Base-by-base conservation (phyloP, 257 asterid genomes). In the Plantago ovata region DNA sequence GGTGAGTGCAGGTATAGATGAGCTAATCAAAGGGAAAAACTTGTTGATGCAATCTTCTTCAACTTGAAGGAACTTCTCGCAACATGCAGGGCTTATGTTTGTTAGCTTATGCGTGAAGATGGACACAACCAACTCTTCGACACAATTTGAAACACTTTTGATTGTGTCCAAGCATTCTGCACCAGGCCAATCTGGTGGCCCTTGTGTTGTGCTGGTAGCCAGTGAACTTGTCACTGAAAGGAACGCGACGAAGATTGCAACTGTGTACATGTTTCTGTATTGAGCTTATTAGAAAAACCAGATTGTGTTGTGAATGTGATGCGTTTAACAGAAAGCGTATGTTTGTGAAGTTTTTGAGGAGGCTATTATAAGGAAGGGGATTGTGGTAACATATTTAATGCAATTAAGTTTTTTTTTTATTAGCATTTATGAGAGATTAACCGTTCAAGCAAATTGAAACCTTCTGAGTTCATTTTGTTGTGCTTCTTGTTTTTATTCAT, bases 1-100 rank as follows among this genome's bases (percentile, higher is more conserved):
- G 24, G 24, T 49, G 16, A 49, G 38, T 21, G 32, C 5, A 24
- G 55, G 55, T 21, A 49, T 15, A 49, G 24, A 49, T 33, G 16
- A 19, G 55, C 55, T 49, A 21, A 49, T 10, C 14, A 49, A 15
- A 49, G 55, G 55, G 38, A 49, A 49, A 33, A 49, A 49, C 16
- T n/a, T n/a, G 15, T 22, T 20, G 55, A 49, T 19, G 38, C 55
- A 49, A 33, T 49, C 24, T 33, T 49, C 33, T 9, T 21, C 36
- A 9, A 49, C 55, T 49, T 49, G 16, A 28, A 49, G 38, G 13
- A 49, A 49, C 16, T 33, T 33, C 55, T 28, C 38, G 20, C 55
- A 49, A 10, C 55, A 49, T 15, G 32, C 6, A 7, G 38, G 55
- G 14, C 15, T 49, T n/a, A 49, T 49, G 13, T 49, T 18, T 14